phyloP scores from a whole-genome alignment of 495 filamentous ascomycete species.

The Mytilinidion resinicola region DNA sequence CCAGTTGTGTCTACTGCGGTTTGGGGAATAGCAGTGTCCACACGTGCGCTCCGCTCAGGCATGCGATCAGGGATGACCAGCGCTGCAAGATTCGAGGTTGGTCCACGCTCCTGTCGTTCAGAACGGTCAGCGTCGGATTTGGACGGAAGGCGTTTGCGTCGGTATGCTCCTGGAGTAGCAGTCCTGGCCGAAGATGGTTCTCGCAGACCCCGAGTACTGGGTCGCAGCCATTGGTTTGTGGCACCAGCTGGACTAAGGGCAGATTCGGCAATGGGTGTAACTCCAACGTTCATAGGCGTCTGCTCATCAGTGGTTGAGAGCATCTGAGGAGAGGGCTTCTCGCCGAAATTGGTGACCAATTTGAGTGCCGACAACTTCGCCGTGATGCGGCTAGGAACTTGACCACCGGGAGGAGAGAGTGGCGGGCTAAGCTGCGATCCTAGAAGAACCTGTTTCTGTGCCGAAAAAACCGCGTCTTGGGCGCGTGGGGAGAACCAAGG shows the following conservation, averaged over 20 bases:
- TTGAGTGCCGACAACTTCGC: conserved; percentile 83
- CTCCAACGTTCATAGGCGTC: conserved; percentile 68
- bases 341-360: conserved; percentile 76
- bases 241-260: conserved; percentile 46
- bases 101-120: conserved; percentile 10
- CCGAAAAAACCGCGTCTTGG: conserved; percentile 53
- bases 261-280: conserved; percentile 89
- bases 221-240: conserved; percentile 43
- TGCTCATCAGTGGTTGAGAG: conserved; percentile 50
- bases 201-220: conserved; percentile 19
- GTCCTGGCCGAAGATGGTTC: conserved; percentile 68
- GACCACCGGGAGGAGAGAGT: conserved; percentile 33
- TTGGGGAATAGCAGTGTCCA: conserved; percentile 8
- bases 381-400: conserved; percentile 27
- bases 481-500: conserved; percentile 81
- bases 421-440: conserved; percentile 37
- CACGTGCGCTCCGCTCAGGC: conserved; percentile 9
- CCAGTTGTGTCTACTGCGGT: conserved; percentile 25
- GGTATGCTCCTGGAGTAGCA: conserved; percentile 63
- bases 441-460: conserved; percentile 34
- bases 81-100: conserved; percentile 11
- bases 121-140: conserved; percentile 62
- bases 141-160: conserved; percentile 67
- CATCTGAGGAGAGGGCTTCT: conserved; percentile 25
- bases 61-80: conserved; percentile 16